Evolutionary conservation across 768 basidiomycete species (phyloP), one percentile per base, ranked within the genome.

Genomic region (Kondoa subrosea): DNA sequence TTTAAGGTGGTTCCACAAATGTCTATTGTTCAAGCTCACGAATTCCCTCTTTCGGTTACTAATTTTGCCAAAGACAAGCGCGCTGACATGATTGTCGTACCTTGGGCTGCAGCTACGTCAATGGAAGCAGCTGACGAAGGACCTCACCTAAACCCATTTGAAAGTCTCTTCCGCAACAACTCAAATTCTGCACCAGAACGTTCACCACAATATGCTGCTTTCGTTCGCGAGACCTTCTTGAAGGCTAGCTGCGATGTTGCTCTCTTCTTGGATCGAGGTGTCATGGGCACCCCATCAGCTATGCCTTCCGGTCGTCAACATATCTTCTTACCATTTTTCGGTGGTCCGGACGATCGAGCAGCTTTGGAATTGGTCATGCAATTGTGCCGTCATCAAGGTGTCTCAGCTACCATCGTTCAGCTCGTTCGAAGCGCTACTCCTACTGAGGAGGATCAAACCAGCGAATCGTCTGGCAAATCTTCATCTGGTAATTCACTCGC

Each of bases 301-400:
- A 76, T 58, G 71, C 75, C 59, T 32, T 74, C 61, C 57, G 76
- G 72, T 27, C 80, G 76, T 8, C 81, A 86, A 69, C 88, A 88
- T 71, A 74, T 96, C 31, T 84, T 92, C 76, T 75, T 91, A 56
- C 88, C 92, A 0, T 96, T 93, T 83, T 87, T 90, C 75, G 93
- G 93, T 40, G 93, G 93, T 0, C 85, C 89, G 0, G 93, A 99
- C 75, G 93, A 96, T 75, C 84, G 95, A 0, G 80, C 90, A 26
- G 89, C 89, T 0, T 78, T 97, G 30, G 78, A 82, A 32, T 84
- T 97, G 73, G 83, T 89, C 2, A 83, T 88, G 34, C 92, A 96
- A 76, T 78, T 95, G 31, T 87, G 91, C 67, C 77, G 77, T 33
- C 85, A 86, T 69, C 75, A 82, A 0, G 77, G 76, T 34, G 81